phyloP scores from a whole-genome alignment of 2,329 filamentous ascomycete genomes.

The Penicillium frequentans region DNA sequence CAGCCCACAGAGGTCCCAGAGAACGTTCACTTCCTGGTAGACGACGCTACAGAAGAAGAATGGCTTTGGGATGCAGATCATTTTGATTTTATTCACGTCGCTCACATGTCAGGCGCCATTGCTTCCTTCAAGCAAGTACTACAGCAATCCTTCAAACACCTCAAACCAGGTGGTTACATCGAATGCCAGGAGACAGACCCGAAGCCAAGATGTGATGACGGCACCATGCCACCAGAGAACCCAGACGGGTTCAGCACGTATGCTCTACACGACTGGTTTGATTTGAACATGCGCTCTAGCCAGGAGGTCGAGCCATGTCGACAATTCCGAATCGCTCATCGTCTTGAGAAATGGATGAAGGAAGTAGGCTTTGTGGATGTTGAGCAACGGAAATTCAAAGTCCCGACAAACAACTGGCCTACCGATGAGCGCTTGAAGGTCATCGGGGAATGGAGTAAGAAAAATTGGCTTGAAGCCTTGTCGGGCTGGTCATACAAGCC shows the following conservation, averaged over 20 bases:
- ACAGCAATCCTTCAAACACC: conserved; percentile 50
- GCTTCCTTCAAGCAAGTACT: conserved; percentile 58
- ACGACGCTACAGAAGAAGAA: conserved; percentile 64
- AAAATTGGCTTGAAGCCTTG: conserved; percentile 46
- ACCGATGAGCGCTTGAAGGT: conserved; percentile 48
- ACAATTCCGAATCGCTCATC: conserved; percentile 54
- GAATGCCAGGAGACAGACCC: conserved; percentile 48
- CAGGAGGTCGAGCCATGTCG: conserved; percentile 44
- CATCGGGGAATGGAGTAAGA: conserved; percentile 51
- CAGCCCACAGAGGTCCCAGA: conserved; percentile 66
- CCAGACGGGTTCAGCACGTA: conserved; percentile 35
- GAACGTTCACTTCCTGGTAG: conserved; percentile 73
- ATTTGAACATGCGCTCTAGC: conserved; percentile 43
- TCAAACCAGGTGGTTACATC: conserved; percentile 57
- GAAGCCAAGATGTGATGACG: conserved; percentile 54
- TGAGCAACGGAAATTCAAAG: conserved; percentile 52
- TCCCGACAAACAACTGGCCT: conserved; percentile 55
- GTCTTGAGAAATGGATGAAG: conserved; percentile 55
- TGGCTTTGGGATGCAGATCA: conserved; percentile 54
- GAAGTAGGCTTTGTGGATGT: conserved; percentile 60
- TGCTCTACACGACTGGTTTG: conserved; percentile 51
- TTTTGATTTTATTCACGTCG: conserved; percentile 62
- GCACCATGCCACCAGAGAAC: conserved; percentile 51
- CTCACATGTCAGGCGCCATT: conserved; percentile 59
- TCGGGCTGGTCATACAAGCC: conserved; percentile 47